Evolutionary conservation across 257 asterid genomes (phyloP).

Genomic region (Anisodus tanguticus): DNA sequence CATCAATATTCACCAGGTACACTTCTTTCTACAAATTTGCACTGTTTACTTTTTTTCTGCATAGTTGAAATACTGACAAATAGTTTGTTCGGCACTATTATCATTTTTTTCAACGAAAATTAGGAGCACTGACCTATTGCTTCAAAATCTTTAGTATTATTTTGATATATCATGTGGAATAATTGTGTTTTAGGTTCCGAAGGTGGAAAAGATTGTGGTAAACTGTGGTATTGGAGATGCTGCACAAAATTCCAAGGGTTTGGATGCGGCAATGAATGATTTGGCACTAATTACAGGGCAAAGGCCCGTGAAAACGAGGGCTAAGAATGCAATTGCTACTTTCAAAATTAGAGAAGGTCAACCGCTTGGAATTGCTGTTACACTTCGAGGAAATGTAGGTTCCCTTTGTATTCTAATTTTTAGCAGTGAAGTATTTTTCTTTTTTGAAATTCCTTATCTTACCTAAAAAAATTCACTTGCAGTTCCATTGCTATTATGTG

Average conservation of each 20-base stretch:
- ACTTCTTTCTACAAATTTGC: neutral
- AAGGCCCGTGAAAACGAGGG: constrained; percentile 92
- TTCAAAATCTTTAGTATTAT: neutral
- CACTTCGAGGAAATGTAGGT: constrained; percentile 80
- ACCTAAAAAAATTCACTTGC: neutral
- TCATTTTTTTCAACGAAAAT: neutral
- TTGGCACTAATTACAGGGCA: constrained; percentile 92
- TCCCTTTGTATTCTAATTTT: constrained; percentile 27
- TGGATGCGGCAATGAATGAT: constrained; percentile 92
- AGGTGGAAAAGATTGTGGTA: constrained; percentile 85
- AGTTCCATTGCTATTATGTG: neutral
- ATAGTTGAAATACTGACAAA: constrained; percentile 10
- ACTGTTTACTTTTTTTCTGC: neutral
- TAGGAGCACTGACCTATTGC: neutral
- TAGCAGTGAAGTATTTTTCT: neutral
- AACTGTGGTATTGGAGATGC: constrained; percentile 99
- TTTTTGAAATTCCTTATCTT: neutral
- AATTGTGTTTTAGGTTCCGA: constrained; percentile 66
- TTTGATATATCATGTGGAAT: neutral
- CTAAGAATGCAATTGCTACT: constrained; percentile 91
- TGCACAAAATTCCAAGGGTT: constrained; percentile 98
- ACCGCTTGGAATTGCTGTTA: constrained; percentile 91
- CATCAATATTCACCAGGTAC: constrained; percentile 80
- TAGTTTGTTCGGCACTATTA: neutral
- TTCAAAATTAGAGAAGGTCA: constrained; percentile 90